Evolutionary conservation across 2,329 filamentous ascomycete genomes (phyloP), one percentile per base, ranked within the genome.

Genomic region (Atkinsonella hypoxylon): DNA sequence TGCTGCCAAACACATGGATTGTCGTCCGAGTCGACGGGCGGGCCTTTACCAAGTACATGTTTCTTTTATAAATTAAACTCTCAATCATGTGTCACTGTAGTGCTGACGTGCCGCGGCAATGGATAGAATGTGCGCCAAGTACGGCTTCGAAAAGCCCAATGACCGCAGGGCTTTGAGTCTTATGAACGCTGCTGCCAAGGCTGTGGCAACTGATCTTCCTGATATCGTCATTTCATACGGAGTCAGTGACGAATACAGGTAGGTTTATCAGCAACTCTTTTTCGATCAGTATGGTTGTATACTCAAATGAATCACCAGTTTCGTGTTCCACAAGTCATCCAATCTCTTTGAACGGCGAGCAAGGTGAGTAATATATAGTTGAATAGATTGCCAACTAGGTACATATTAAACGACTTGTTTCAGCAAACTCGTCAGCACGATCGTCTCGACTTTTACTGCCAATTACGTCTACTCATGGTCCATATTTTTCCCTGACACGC

Each of bases 1-100:
- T 98, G 40, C 76, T 97, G 20, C 88, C 84, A 49, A 95, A 94
- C 63, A 97, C 91, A 26, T 98, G 90, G 89, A 85, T 97, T 51
- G 89, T 97, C 18, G 83, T 98, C 51, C 83, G 93, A 53, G 83
- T 98, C 61, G 93, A 98, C 69, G 93, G 93, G 22, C 79, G 91
- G 56, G 90, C 89, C 17, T 98, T 98, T 69, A 93, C 90, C 61
- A 96, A 95, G 89, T 94, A 72, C 15, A 26, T 18, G 11, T 13
- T 6, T 13, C 32, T n/a, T 18, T 12, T 13, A 12, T 8, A 5
- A 2, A 18, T 7, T 8, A 3, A 6, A 30, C 3, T 18, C 1
- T 9, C 11, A 13, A 10, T 31, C 2, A 26, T 26, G 4, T 26
- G 26, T 9, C 18, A 26, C 18, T 2, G 7, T 12, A 11, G 36